Base-by-base conservation (phyloP, 768 basidiomycete species). In the Serendipita sp. region DNA sequence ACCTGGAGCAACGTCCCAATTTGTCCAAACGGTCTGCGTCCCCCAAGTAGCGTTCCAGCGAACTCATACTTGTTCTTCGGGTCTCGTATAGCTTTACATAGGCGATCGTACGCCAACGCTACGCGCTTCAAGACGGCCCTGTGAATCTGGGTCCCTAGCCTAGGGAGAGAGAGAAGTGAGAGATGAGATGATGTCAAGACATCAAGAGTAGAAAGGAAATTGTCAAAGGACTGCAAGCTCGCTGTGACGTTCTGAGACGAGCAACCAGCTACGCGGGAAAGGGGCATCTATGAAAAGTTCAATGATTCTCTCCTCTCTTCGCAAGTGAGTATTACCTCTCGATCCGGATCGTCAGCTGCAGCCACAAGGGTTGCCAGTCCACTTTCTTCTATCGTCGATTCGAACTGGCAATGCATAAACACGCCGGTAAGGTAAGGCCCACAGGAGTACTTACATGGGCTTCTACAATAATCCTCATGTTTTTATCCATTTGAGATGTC, bases 61-160 rank as follows among this genome's bases (percentile, higher is more conserved):
- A 93, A 94, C 74, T 97, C 93, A 70, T 97, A 99, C 72, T 78
- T 80, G 67, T 91, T 91, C 72, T 82, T 80, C 45, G 83, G 80
- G 63, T 81, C 83, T 70, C 81, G 80, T 15, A 97, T 87, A 64
- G 85, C 82, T 52, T 85, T 85, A 71, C 87, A 93, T 2, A 97
- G 75, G 66, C 77, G 71, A 6, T 76, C 79, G 74, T 98, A 99
- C 2, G 85, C 83, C 34, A 72, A 73, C 1, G 81, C 86, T 66
- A 98, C 75, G 11, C 84, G 78, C 37, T 76, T 75, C 66, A 97
- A 75, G 1, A 88, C 89, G 16, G 81, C 80, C 8, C 83, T 84
- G 70, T 98, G 95, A 5, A 97, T 84, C 34, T 78, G 75, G 0
- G 77, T 76, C 3, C 86, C 84, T 31, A 94, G 74, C 10, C 77